Evolutionary conservation across 2,329 filamentous ascomycete species (phyloP), one percentile per base, ranked within the genome.

Genomic region (Pseudocercospora eumusae): DNA sequence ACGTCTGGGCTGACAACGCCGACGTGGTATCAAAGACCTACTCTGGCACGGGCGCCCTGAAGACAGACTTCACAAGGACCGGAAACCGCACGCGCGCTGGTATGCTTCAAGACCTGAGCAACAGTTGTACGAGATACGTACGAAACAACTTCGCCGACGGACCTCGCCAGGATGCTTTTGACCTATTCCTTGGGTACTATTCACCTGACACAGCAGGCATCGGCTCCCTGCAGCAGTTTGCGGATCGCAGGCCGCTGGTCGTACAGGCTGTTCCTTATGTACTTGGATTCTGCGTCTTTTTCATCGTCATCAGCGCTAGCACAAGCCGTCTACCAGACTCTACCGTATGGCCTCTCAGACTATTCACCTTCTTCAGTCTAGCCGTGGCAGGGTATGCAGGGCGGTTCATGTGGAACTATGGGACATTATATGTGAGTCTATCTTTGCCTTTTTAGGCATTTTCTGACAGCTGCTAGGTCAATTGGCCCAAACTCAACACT

Each of bases 1-100:
- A 98, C 77, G 83, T 98, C 15, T 99, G 95, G 95, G 95, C 95
- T 28, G 95, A 99, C 78, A 99, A 99, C 72, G 95, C 96, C 60
- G 95, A 99, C 75, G 89, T 96, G 23, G 93, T 99, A 33, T 96
- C 93, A 18, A 89, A 86, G 69, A 88, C 92, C 0, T 99, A 99
- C 77, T 95, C 95, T 0, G 95, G 95, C 59, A 99, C 96, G 0
- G 96, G 95, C 2, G 95, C 95, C 56, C 86, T 99, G 80, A 99
- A 99, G 84, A 99, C 95, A 0, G 96, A 99, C 75, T 92, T 98
- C 71, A 99, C 95, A 2, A 88, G 95, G n/a, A 92, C 92, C 1
- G 96, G 93, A 55, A 87, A 90, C 71, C 87, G 96, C 58, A 99
- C 95, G 28, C 92, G 88, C 73, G 85, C 86, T 8, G 95, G 95